These are phyloP conservation scores for Kodamaea kaohsiungensis DNA, from an alignment of 805 yeast species.

Conservation along the genomic window DNA sequence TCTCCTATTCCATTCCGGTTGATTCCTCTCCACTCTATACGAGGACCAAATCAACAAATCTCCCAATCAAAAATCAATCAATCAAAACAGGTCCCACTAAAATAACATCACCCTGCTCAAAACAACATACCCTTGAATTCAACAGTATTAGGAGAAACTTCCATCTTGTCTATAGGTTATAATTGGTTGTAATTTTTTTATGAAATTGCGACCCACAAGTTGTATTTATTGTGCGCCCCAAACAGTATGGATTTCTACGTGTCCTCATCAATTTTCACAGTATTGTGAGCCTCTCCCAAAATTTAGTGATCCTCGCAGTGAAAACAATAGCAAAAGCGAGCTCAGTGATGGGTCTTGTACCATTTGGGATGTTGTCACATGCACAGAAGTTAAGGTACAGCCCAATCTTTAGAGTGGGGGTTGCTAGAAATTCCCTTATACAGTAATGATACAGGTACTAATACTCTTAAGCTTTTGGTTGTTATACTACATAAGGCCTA, in stretches of 20 bases:
- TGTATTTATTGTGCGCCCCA: conserved; percentile 5
- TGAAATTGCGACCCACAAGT: neutral
- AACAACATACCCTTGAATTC: conserved; percentile 73
- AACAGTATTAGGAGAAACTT: conserved; percentile 69
- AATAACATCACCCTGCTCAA: neutral
- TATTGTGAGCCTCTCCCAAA: neutral
- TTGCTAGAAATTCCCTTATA: conserved; percentile 5
- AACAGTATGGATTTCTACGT: conserved; percentile 3
- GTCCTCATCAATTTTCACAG: conserved; percentile 7
- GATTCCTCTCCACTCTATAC: too few species aligned
- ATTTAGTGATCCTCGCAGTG: conserved; percentile 1
- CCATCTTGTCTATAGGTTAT: conserved; percentile 44
- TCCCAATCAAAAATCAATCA: neutral
- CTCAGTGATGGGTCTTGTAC: neutral
- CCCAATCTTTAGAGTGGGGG: neutral
- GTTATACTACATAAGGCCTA: too few species aligned
- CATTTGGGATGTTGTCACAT: conserved; percentile 3
- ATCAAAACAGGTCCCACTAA: neutral
- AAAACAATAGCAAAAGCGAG: conserved; percentile 2
- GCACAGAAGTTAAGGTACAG: conserved; percentile 1
- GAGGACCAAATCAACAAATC: neutral
- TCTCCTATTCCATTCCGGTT: too few species aligned
- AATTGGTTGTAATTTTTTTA: neutral
- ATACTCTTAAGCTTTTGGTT: neutral
- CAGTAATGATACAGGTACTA: neutral